Evolutionary conservation across 2,329 filamentous ascomycete genomes (phyloP).

Genomic region (Pseudogymnoascus sp.): DNA sequence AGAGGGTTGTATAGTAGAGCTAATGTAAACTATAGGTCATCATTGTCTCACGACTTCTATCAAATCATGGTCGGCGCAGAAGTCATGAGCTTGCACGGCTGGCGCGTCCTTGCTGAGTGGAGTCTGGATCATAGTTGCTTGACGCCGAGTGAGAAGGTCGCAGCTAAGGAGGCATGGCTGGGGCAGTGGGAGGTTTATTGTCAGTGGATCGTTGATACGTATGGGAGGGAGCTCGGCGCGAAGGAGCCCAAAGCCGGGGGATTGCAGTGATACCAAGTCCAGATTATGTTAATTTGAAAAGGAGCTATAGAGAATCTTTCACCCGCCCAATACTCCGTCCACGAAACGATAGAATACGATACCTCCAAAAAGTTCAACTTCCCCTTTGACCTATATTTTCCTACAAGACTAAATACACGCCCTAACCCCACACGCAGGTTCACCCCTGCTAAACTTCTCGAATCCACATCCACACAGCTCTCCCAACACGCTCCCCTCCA

Average conservation of each 20-base stretch:
- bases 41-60: slow-evolving; percentile 68
- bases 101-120: slow-evolving; percentile 60
- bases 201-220: slow-evolving; percentile 38
- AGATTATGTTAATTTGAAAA: background rate
- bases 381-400: no score
- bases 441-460: background rate
- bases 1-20: background rate
- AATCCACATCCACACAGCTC: background rate
- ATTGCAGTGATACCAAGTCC: background rate
- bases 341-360: no score
- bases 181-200: slow-evolving; percentile 51
- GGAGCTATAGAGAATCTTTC: no score
- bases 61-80: slow-evolving; percentile 62
- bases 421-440: no score
- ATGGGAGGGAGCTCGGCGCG: slow-evolving; percentile 23
- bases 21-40: slow-evolving; percentile 45
- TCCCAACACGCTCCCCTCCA: background rate
- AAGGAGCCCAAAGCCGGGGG: background rate
- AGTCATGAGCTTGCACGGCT: slow-evolving; percentile 59
- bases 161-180: slow-evolving; percentile 40
- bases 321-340: no score
- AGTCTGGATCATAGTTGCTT: slow-evolving; percentile 54
- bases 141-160: slow-evolving; percentile 33
- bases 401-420: no score
- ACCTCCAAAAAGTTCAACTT: no score